These are phyloP conservation scores for Xylariaceae sp. DNA, from an alignment of 2,329 filamentous ascomycete species.

Conservation along the genomic window DNA sequence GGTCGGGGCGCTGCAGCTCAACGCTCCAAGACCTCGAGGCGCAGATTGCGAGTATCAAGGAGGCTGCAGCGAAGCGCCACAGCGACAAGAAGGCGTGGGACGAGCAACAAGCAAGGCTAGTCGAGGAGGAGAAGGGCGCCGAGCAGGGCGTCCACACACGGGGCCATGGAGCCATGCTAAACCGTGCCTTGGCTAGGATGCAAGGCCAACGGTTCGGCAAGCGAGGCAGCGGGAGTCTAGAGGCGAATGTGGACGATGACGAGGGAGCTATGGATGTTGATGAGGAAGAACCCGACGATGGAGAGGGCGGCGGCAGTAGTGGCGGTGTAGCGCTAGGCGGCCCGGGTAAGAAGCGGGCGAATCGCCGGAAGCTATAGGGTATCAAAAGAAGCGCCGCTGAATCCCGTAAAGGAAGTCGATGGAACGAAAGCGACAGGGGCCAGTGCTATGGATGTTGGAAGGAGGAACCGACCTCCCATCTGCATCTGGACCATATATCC, in stretches of 20 bases:
- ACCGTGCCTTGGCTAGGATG: conserved; percentile 34
- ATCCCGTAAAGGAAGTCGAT: too few relatives aligned
- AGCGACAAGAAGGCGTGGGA: conserved; percentile 57
- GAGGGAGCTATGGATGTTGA: conserved; percentile 65
- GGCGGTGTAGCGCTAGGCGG: conserved; percentile 45
- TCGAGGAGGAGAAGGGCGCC: conserved; percentile 52
- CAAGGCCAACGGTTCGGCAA: conserved; percentile 43
- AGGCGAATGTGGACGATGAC: conserved; percentile 46
- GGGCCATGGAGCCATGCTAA: conserved; percentile 37
- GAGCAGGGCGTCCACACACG: conserved; percentile 31
- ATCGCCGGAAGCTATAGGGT: conserved; percentile 60
- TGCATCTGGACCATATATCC: too few relatives aligned
- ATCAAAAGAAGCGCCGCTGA: neutral
- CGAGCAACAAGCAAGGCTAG: conserved; percentile 54
- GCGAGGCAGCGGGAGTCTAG: conserved; percentile 42
- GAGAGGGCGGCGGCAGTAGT: conserved; percentile 47
- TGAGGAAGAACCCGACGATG: conserved; percentile 54
- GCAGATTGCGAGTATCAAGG: conserved; percentile 73
- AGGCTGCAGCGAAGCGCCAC: conserved; percentile 60
- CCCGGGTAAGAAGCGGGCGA: conserved; percentile 56
- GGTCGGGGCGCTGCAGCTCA: conserved; percentile 78
- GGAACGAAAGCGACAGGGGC: too few relatives aligned
- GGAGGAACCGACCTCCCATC: too few relatives aligned
- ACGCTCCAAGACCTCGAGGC: conserved; percentile 78
- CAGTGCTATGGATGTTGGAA: too few relatives aligned